Conservation (phyloP, 495 filamentous ascomycete genomes). For the Neurospora discreta region DNA sequence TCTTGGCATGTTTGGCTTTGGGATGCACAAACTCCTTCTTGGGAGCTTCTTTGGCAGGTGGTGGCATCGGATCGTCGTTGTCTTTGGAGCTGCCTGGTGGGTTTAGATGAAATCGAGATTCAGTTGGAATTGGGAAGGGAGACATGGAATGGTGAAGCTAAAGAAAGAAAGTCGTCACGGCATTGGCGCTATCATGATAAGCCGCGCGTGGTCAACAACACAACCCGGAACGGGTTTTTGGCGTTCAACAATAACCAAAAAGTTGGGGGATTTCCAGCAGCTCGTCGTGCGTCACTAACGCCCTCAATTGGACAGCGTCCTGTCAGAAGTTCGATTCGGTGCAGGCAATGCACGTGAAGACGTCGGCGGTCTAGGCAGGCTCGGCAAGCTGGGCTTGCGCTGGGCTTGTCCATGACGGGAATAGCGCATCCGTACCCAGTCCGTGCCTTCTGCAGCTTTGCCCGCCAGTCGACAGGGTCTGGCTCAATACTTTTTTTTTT, state of each 20-base stretch:
- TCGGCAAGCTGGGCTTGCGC: background rate
- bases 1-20: constrained; percentile 33
- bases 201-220: background rate
- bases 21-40: constrained; percentile 31
- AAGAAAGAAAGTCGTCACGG: background rate
- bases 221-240: background rate
- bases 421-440: constrained; percentile 5
- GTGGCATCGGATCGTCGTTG: constrained; percentile 8
- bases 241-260: background rate
- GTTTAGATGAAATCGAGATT: background rate
- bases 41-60: constrained; percentile 22
- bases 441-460: constrained; percentile 2
- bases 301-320: background rate
- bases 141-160: background rate
- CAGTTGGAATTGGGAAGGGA: background rate
- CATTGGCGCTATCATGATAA: background rate
- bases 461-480: constrained; percentile 13
- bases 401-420: background rate
- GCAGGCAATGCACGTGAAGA: background rate
- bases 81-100: background rate
- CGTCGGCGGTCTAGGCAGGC: background rate
- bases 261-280: background rate
- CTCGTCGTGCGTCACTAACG: background rate
- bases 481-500: constrained; percentile 25
- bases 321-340: background rate